Base-by-base conservation (phyloP, 2,329 filamentous ascomycete genomes). In the Penicillium sclerotiorum region DNA sequence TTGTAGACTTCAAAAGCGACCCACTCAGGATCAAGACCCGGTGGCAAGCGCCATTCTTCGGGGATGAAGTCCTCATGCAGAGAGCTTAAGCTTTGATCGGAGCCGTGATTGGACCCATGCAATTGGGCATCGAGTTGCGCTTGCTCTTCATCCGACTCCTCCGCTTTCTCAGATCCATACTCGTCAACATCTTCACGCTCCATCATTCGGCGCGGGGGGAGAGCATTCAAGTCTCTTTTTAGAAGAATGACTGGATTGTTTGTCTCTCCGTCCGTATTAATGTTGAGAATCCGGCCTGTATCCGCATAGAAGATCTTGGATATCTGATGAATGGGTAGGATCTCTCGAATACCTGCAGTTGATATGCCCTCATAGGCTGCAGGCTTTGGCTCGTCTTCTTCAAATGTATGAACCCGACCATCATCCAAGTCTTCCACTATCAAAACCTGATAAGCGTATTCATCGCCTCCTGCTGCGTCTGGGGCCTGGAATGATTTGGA, bases 231-330 rank as follows among this genome's bases (percentile, higher is more conserved):
- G 58, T 93, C 88, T 57, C 89, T 77, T 67, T 91, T 92, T 35
- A 94, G 68, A 0, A 94, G 71, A 1, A 94, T 73, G 1, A 93
- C 83, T 0, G 89, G 88, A 50, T 85, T 89, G 62, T 87, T 90
- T 2, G 81, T 80, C 58, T 87, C 85, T 12, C 80, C 83, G 20
- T 87, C 82, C 2, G 74, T 79, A 12, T 86, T 86, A 47, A 96
- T 91, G 53, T 95, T 95, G 21, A 96, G 77, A 8, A 96, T 89
- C 59, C 89, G 89, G 15, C 91, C 91, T 0, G 90, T 95, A 58
- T 95, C 89, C 1, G 91, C 90, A 63, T 96, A 96, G 71, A 96
- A 95, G 25, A 96, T 90, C 65, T 95, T 96, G 5, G 90, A 89
- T 5, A 96, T 81, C 62, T 89, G 82, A 63, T 89, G 85, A 17